Evolutionary conservation across 208 protist genomes (phyloP), one percentile per base, ranked within the genome.

Genomic region (Porcisia hertigi): DNA sequence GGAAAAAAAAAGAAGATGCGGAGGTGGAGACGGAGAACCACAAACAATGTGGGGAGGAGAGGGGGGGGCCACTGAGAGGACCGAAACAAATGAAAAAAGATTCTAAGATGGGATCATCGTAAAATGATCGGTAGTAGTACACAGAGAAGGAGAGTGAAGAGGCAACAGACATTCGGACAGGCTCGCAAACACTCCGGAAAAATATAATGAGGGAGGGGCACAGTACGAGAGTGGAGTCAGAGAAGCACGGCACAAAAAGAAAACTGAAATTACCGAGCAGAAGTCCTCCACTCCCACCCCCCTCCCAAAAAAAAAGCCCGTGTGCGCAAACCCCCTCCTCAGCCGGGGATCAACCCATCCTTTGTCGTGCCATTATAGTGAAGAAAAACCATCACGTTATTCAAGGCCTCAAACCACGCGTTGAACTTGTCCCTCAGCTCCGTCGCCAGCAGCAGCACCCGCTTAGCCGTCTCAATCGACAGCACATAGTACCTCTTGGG

Each of bases 371-470:
- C 86, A 63, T 84, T 81, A 7, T 84, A 76, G n/a, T 83, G 81
- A 16, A 96, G 82, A 58, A 94, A 94, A 3, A 76, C 76, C 75
- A 94, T 63, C 55, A 97, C 83, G 55, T 95, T 94, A 59, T 85
- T 91, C 63, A 97, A 73, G 47, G 89, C 92, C 80, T 95, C 90
- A 65, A 85, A 94, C 91, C 92, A 97, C 23, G 78, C 79, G 69
- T 97, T 86, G 14, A 82, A 87, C 72, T 97, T 95, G 47, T 85
- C 75, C 52, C 77, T 75, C 70, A 83, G 77, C 81, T 94, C 86
- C 25, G 90, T 97, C 36, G 83, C 88, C n/a, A 97, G 52, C 85
- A 93, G 87, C 74, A 97, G 62, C 16, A 92, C 76, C 34, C 90
- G 84, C 66, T 79, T 86, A 54, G 84, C 80, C 18, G 89, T 91